phyloP scores from a whole-genome alignment of 2,329 filamentous ascomycete genomes.

The Sporothrix curviconia region DNA sequence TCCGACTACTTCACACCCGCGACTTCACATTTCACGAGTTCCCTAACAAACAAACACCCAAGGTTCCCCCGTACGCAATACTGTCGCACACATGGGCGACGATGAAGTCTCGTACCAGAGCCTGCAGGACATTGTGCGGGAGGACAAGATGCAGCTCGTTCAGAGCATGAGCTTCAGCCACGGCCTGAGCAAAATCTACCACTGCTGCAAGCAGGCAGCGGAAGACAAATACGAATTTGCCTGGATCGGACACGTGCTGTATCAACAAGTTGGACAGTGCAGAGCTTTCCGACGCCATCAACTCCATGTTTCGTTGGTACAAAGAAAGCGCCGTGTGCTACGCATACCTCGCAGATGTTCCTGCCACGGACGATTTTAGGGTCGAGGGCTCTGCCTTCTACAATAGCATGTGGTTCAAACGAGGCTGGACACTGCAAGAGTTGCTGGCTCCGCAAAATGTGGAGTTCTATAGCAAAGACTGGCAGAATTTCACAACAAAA shows the following conservation, averaged over 20 bases:
- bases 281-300: conserved; percentile 8
- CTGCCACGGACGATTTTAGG: background rate
- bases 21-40: background rate
- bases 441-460: conserved; percentile 43
- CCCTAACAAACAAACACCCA: background rate
- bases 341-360: conserved; percentile 1
- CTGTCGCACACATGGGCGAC: conserved; percentile 19
- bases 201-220: background rate
- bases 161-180: conserved; percentile 33
- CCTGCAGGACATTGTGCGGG: background rate
- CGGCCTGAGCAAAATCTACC: conserved; percentile 26
- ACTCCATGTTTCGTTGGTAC: conserved; percentile 14
- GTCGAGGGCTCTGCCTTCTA: background rate
- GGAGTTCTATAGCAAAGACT: conserved; percentile 26
- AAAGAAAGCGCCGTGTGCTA: background rate
- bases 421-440: no score
- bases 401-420: conserved; percentile 27
- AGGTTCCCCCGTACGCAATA: conserved; percentile 20
- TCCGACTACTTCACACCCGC: conserved; percentile 3
- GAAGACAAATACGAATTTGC: background rate
- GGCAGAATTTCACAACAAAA: conserved; percentile 25
- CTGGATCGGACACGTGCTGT: conserved; percentile 13
- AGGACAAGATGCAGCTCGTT: conserved; percentile 24
- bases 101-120: conserved; percentile 18
- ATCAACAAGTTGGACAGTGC: conserved; percentile 5